phyloP scores from a whole-genome alignment of 2,329 filamentous ascomycete species.

The Microascus cirrosus region DNA sequence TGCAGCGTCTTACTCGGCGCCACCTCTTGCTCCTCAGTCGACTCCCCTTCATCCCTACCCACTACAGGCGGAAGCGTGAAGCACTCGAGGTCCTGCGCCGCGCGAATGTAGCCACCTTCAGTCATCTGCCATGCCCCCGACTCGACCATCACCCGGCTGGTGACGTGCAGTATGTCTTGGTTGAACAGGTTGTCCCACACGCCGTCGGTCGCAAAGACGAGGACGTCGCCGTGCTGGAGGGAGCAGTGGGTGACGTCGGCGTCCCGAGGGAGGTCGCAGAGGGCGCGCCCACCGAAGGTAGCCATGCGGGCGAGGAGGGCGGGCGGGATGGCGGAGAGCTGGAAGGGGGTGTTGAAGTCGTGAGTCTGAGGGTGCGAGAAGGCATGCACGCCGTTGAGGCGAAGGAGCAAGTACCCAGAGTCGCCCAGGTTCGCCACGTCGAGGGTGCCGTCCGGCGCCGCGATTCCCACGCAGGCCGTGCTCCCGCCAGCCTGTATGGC shows the following conservation, averaged over 20 bases:
- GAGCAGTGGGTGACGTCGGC: conserved; percentile 67
- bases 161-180: conserved; percentile 74
- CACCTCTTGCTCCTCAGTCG: background rate
- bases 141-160: conserved; percentile 64
- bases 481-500: conserved; percentile 74
- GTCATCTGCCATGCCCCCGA: conserved; percentile 63
- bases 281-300: conserved; percentile 70
- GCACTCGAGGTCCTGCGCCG: conserved; percentile 44
- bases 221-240: conserved; percentile 80
- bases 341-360: conserved; percentile 94
- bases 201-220: conserved; percentile 91
- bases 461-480: conserved; percentile 82
- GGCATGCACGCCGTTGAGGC: conserved; percentile 74
- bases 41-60: conserved; percentile 16
- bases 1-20: conserved; percentile 48
- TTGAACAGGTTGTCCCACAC: conserved; percentile 93
- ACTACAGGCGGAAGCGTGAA: conserved; percentile 35
- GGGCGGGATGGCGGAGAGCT: conserved; percentile 78
- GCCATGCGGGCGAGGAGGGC: conserved; percentile 68
- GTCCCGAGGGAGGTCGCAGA: conserved; percentile 76
- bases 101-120: conserved; percentile 45
- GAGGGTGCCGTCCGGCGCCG: conserved; percentile 59
- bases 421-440: conserved; percentile 93
- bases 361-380: conserved; percentile 84
- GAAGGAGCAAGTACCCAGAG: conserved; percentile 82